Evolutionary conservation across 2,329 filamentous ascomycete species (phyloP).

Genomic region (Talaromyces amestolkiae): DNA sequence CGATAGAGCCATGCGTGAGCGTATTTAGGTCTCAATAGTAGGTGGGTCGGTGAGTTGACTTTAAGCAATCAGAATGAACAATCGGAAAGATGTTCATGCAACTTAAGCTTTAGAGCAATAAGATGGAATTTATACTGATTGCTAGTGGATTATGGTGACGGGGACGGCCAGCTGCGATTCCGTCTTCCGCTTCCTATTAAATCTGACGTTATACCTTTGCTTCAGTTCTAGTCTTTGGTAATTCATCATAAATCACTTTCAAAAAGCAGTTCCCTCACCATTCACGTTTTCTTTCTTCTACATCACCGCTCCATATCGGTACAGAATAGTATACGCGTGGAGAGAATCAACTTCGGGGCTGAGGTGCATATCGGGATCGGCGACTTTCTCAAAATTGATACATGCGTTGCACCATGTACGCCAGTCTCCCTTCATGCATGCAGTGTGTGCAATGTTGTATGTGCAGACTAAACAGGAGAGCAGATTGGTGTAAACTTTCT

Average conservation of each 20-base stretch:
- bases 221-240: neutral
- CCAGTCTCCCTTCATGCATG: neutral
- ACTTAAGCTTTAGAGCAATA: neutral
- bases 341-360: neutral
- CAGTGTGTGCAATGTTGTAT: neutral
- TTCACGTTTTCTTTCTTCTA: too few relatives aligned
- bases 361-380: neutral
- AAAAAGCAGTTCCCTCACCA: neutral
- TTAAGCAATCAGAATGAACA: neutral
- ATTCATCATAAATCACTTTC: neutral
- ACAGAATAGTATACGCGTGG: too few relatives aligned
- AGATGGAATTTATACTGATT: neutral
- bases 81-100: neutral
- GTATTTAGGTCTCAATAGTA: neutral
- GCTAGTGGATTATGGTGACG: neutral
- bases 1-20: constrained; percentile 6
- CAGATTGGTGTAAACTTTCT: neutral
- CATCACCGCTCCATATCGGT: too few relatives aligned
- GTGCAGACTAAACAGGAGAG: neutral
- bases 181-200: neutral
- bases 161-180: neutral
- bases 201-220: neutral
- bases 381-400: neutral
- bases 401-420: neutral
- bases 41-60: neutral